Evolutionary conservation across 768 basidiomycete species (phyloP), one percentile per base, ranked within the genome.

Genomic region (Mycena crocata): DNA sequence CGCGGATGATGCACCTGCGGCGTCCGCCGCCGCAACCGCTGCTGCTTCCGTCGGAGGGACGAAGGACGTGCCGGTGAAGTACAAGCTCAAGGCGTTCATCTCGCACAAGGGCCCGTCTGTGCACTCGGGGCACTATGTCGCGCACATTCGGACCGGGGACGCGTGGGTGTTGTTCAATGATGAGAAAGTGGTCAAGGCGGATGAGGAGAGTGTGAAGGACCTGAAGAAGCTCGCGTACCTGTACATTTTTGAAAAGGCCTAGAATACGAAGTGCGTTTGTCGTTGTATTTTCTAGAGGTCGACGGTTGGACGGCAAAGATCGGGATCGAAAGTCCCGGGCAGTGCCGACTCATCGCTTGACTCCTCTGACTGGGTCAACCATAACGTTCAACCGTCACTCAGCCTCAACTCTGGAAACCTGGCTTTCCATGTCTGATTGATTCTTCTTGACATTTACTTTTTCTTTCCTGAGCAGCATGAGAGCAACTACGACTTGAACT

Each of bases 21-120:
- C 77, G 1, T 35, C 77, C 1, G 64, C 72, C 14, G 51, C 77
- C 9, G 39, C 78, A 8, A 26, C 72, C 1, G 37, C 54, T 10
- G 45, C 80, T 0, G 61, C 68, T 13, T 35, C 72, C 1, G 61
- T 81, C 0, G 77, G 78, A 0, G 94, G 94, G 24, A 85, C 88
- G 31, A 80, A 81, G 3, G 71, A 73, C 2, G 83, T 95, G 0
- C 96, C 96, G 0, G 95, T 90, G 7, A 79, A 80, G 17, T 99
- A 94, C 81, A 81, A 83, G 31, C 86, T 99, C 31, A 93, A 95
- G 75, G 95, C 94, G 12, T 99, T 99, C 82, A 90, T 99, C 73
- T 98, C 96, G 54, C 97, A 99, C 83, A 99, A 98, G 74, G 96
- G 97, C 0, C 93, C 94, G 0, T 96, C 94, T 0, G 95, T 96